Evolutionary conservation across 169 alveolate genomes (phyloP).

Genomic region (Blepharisma undulans): DNA sequence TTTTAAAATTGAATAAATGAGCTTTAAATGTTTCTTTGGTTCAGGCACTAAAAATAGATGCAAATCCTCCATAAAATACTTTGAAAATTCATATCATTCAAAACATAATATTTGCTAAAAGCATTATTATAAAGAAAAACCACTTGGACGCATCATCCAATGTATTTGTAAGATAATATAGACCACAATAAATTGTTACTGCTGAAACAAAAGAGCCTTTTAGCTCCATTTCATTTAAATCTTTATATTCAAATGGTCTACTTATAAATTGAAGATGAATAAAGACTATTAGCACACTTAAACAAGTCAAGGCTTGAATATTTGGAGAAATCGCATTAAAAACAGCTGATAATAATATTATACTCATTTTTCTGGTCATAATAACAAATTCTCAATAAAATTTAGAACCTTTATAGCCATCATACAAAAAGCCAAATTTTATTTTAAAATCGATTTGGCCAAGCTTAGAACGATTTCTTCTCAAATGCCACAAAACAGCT

Average conservation of each 20-base stretch:
- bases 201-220: not conserved
- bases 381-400: slow-evolving; percentile 61
- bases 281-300: not conserved
- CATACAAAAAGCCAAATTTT: slow-evolving; percentile 45
- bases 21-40: too few species aligned
- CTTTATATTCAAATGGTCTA: not conserved
- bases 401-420: slow-evolving; percentile 43
- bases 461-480: not conserved
- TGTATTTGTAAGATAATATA: not conserved
- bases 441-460: not conserved
- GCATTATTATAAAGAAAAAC: too few species aligned
- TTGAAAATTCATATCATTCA: too few species aligned
- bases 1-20: too few species aligned
- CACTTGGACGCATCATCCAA: too few species aligned
- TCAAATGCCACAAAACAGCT: not conserved
- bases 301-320: slow-evolving; percentile 42
- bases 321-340: slow-evolving; percentile 3
- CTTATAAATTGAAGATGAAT: not conserved
- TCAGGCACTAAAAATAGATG: too few species aligned
- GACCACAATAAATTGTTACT: slow-evolving; percentile 26
- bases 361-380: slow-evolving; percentile 46
- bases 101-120: too few species aligned
- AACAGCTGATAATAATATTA: slow-evolving; percentile 41
- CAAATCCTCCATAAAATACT: too few species aligned
- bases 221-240: not conserved